Conservation (phyloP, 1,139 yeast genomes). For the Suhomyces choctaworum region DNA sequence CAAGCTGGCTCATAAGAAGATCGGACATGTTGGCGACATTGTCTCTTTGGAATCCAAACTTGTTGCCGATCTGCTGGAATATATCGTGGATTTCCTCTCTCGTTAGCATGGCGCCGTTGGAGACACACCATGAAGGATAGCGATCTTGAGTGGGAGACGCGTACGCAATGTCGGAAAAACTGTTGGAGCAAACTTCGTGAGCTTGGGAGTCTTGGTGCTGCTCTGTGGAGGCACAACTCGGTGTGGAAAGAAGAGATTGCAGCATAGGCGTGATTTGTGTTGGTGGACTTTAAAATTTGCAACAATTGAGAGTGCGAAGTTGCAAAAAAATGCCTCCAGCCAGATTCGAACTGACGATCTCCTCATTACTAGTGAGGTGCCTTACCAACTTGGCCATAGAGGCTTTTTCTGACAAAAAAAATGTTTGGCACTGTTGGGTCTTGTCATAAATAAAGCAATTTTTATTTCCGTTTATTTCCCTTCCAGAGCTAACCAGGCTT, state of each 20-base stretch:
- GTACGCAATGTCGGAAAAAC: too few species aligned
- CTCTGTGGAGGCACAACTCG: too few species aligned
- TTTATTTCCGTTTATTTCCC: too few species aligned
- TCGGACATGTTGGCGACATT: constrained; percentile 67
- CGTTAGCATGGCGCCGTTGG: constrained; percentile 29
- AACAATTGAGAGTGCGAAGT: constrained; percentile 2
- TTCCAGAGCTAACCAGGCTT: too few species aligned
- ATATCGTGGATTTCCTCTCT: constrained; percentile 16
- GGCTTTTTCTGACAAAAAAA: constrained; percentile 10
- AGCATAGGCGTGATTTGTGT: too few species aligned
- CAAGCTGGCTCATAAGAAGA: constrained; percentile 59
- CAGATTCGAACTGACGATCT: constrained; percentile 89
- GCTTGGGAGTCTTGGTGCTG: too few species aligned
- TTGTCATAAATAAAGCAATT: too few species aligned
- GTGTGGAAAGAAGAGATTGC: too few species aligned
- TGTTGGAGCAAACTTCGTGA: too few species aligned
- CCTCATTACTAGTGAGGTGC: constrained; percentile 92
- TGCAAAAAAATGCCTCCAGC: constrained; percentile 58
- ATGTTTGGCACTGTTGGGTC: too few species aligned
- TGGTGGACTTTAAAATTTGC: too few species aligned
- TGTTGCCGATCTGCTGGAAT: constrained; percentile 39
- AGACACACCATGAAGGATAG: constrained; percentile 39
- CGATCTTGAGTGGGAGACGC: not conserved
- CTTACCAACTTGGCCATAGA: constrained; percentile 76
- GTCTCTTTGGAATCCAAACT: constrained; percentile 70